These are phyloP conservation scores for Heterobasidion occidentale DNA, from an alignment of 1,284 basidiomycete genomes.

Conservation along the genomic window DNA sequence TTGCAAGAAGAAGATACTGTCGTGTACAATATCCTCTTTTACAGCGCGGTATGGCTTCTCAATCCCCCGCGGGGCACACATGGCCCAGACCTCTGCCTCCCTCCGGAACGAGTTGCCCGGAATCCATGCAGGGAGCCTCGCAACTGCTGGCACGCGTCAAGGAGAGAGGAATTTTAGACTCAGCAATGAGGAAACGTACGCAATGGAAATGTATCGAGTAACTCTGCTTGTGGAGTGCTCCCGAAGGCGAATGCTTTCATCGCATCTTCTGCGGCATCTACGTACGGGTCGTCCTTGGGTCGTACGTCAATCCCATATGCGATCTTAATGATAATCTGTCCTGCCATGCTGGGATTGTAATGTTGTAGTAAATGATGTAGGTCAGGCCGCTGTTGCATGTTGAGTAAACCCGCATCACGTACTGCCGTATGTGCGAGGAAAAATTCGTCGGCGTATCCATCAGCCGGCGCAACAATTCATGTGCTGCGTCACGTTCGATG, in stretches of 20 bases:
- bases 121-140: conserved; percentile 17
- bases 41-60: background rate
- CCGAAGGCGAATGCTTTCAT: conserved; percentile 15
- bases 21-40: background rate
- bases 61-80: background rate
- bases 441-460: conserved; percentile 13
- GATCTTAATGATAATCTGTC: conserved; percentile 16
- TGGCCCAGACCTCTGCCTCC: conserved; percentile 11
- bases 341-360: conserved; percentile 16
- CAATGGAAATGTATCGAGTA: conserved; percentile 21
- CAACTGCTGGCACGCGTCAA: conserved; percentile 4
- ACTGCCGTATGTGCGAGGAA: conserved; percentile 6
- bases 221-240: conserved; percentile 18
- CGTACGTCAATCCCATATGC: conserved; percentile 22
- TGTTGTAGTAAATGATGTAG: background rate
- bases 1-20: background rate
- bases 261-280: conserved; percentile 30
- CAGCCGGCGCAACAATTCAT: conserved; percentile 14
- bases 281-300: conserved; percentile 32
- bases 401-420: background rate
- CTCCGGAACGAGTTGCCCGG: conserved; percentile 15
- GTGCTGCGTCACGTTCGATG: conserved; percentile 11
- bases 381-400: background rate
- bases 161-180: background rate
- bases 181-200: conserved; percentile 10